Evolutionary conservation across 2,329 filamentous ascomycete genomes (phyloP).

Genomic region (Shiraia sp.): DNA sequence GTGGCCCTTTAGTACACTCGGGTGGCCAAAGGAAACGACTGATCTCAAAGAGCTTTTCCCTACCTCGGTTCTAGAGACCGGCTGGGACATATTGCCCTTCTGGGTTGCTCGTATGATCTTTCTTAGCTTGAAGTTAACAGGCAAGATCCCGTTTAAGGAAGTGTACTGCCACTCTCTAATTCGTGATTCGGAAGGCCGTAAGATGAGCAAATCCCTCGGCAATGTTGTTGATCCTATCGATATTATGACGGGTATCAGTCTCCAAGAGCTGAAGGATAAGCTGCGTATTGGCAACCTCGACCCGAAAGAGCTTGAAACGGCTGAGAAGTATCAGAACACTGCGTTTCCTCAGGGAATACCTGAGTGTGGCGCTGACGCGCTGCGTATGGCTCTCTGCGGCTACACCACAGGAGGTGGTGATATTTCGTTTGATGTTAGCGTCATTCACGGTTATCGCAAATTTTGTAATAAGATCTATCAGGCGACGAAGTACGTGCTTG

Average conservation of each 20-base stretch:
- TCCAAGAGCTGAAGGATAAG: conserved; percentile 80
- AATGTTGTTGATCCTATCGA: conserved; percentile 96
- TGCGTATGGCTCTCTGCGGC: conserved; percentile 79
- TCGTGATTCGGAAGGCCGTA: conserved; percentile 88
- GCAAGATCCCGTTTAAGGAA: conserved; percentile 87
- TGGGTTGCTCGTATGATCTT: conserved; percentile 97
- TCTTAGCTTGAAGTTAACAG: conserved; percentile 87
- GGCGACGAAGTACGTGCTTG: conserved; percentile 91
- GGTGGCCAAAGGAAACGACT: conserved; percentile 82
- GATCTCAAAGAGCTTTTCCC: conserved; percentile 85
- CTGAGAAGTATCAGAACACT: conserved; percentile 89
- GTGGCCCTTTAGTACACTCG: conserved; percentile 91
- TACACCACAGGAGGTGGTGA: conserved; percentile 84
- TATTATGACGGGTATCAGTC: conserved; percentile 82
- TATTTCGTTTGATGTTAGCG: conserved; percentile 86
- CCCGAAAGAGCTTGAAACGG: conserved; percentile 79
- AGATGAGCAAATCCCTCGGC: conserved; percentile 96
- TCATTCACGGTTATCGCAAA: conserved; percentile 89
- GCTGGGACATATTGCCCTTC: conserved; percentile 95
- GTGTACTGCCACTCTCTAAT: conserved; percentile 95
- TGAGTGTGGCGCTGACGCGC: conserved; percentile 80
- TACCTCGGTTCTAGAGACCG: conserved; percentile 82
- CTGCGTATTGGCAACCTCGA: conserved; percentile 80
- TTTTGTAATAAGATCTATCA: conserved; percentile 87
- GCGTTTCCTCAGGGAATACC: conserved; percentile 91